phyloP scores from a whole-genome alignment of 2,329 filamentous ascomycete genomes.

The Coniella lustricola region DNA sequence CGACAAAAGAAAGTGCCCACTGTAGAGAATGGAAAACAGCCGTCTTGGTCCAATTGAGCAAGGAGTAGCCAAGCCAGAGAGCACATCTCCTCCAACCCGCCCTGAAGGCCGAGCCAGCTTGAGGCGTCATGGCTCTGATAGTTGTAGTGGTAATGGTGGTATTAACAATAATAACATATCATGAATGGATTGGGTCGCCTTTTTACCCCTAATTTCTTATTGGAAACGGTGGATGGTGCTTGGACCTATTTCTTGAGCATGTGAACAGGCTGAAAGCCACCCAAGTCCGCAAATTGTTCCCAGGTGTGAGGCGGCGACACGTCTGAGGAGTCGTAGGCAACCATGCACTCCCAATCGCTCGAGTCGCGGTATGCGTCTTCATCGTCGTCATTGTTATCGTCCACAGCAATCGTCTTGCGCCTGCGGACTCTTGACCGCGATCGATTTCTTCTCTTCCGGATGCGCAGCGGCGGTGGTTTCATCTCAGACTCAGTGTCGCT shows the following conservation, averaged over 20 bases:
- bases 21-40: too few relatives aligned
- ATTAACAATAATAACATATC: too few relatives aligned
- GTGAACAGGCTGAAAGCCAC: slow-evolving; percentile 10
- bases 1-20: not conserved
- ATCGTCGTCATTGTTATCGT: not conserved
- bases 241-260: not conserved
- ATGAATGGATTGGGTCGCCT: too few relatives aligned
- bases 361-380: not conserved
- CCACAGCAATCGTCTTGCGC: too few relatives aligned
- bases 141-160: too few relatives aligned
- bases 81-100: too few relatives aligned
- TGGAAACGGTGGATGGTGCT: not conserved
- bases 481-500: slow-evolving; percentile 1
- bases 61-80: too few relatives aligned
- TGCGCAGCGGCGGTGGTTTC: slow-evolving; percentile 5
- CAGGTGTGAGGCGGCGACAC: slow-evolving; percentile 11
- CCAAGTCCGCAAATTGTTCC: slow-evolving; percentile 15
- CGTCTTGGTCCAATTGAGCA: too few relatives aligned
- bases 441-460: slow-evolving; percentile 3
- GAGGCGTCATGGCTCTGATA: too few relatives aligned
- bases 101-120: too few relatives aligned
- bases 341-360: slow-evolving; percentile 6
- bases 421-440: not conserved
- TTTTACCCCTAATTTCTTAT: not conserved
- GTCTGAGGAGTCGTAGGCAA: slow-evolving; percentile 2